Evolutionary conservation across 192 early-diverging fungal genomes (phyloP).

Genomic region (Mortierella alpina): DNA sequence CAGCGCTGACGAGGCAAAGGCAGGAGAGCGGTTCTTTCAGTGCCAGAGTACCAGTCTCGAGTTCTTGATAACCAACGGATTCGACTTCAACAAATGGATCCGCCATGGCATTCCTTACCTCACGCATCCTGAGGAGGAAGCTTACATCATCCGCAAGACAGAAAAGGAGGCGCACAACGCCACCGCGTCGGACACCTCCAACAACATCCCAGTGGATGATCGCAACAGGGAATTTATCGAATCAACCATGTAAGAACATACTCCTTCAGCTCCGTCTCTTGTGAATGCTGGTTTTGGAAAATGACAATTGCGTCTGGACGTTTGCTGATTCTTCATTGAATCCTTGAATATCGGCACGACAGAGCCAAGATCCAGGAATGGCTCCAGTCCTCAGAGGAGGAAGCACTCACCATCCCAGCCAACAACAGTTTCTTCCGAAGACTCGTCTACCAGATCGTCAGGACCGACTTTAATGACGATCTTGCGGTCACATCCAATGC

Average conservation of each 20-base stretch:
- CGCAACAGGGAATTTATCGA: slow-evolving; percentile 62
- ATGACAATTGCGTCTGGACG: neutral
- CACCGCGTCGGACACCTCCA: neutral
- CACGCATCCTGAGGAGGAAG: slow-evolving; percentile 68
- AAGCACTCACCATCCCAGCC: slow-evolving; percentile 54
- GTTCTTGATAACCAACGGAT: slow-evolving; percentile 80
- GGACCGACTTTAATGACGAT: slow-evolving; percentile 36
- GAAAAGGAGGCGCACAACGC: slow-evolving; percentile 23
- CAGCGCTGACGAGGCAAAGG: slow-evolving; percentile 54
- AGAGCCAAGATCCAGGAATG: slow-evolving; percentile 53
- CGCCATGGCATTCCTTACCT: slow-evolving; percentile 80
- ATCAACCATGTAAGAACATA: slow-evolving; percentile 50
- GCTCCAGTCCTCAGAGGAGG: slow-evolving; percentile 44
- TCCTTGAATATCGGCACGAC: neutral
- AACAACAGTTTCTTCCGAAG: slow-evolving; percentile 74
- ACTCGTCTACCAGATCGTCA: slow-evolving; percentile 83
- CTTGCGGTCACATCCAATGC: slow-evolving; percentile 20
- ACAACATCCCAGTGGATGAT: slow-evolving; percentile 64
- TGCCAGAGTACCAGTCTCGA: slow-evolving; percentile 67
- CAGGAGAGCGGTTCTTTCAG: slow-evolving; percentile 62
- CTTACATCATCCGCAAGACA: slow-evolving; percentile 15
- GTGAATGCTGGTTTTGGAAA: neutral
- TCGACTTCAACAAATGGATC: slow-evolving; percentile 95
- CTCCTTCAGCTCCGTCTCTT: neutral
- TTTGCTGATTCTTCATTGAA: neutral